Base-by-base conservation (phyloP, 306 rosid species). In the Coriaria nepalensis region DNA sequence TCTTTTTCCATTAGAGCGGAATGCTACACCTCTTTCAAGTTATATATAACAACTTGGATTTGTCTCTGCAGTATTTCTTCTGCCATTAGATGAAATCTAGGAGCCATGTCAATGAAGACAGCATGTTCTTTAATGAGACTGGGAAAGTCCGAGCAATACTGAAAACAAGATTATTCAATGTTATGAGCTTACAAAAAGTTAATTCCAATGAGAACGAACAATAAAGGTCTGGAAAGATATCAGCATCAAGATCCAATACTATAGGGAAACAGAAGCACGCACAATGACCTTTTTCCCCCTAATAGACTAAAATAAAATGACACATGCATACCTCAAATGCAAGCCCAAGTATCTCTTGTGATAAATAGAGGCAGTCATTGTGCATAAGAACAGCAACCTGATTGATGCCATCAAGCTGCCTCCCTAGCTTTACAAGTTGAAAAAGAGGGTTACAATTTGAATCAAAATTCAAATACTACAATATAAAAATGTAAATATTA, bases 341-440 rank as follows among this genome's bases (percentile, higher is more conserved):
- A 70, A 90, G 74, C 53, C 87, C 97, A 55, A 79, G 92, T 62
- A 79, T 73, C 76, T 90, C 95, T 64, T 84, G 94, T 56, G 87
- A 90, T 35, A 84, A 63, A 77, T 77, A 79, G 33, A 90, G 87
- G 72, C 95, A 90, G 66, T 84, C 97, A 71, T 84, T 84, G 57
- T 84, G 95, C 82, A 90, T 68, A 68, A 90, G 82, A 55, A 77
- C 80, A 50, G 84, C 87, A 47, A 65, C 92, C 60, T 81, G 97
- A 59, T 90, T 84, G 80, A 90, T 69, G 69, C 84, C 57, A 60
- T 73, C 75, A 65, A 90, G 95, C 87, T 79, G 94, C 70, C 90
- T 79, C 66, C 81, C 97, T 84, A 84, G 94, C 97, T 90, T 84
- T 90, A 84, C 73, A 81, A 68, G 63, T 62, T 67, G 75, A 61